Base-by-base conservation (phyloP, 257 asterid species). In the Datura wrightii region DNA sequence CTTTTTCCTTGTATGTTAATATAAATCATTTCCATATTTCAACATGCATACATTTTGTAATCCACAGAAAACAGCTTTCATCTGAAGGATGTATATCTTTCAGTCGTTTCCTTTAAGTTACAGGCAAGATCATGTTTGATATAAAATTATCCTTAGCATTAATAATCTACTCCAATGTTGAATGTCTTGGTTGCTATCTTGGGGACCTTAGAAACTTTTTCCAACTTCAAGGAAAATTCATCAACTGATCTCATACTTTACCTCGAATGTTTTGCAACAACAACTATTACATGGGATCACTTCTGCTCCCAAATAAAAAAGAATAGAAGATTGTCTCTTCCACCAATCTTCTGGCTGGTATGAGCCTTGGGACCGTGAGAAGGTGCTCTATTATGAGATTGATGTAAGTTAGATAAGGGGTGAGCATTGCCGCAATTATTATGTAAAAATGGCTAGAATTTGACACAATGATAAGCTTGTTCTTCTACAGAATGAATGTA, bases 171-270 rank as follows among this genome's bases (percentile, higher is more conserved):
- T 72, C 41, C 80, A 19, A 19, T 24, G 46, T 70, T 19, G 59
- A 52, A n/a, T 4, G 56, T n/a, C 58, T 7, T 46, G 80, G 80
- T 46, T 72, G 19, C 41, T 72, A 72, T 50, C 56, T 72, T 46
- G 6, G 58, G 58, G 58, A 31, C 39, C 16, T 11, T 72, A 41
- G 80, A 46, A 72, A 72, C 42, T 46, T 72, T 42, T 72, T 72
- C 58, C 80, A 72, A 52, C 80, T 19, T 52, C 58, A 46, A 71
- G 55, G 79, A 71, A 71, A 46, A 72, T 19, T 46, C 58, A 72
- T 46, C 55, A 46, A 72, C 9, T 72, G n/a, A 44, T 19, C 42
- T 24, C 79, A 44, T 2, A 72, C 72, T 19, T 19, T 19, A 46
- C 39, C 80, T 72, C 19, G 39, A 72, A 19, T 67, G 14, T 67